Conservation (phyloP, 2,329 filamentous ascomycete species). For the Salinomyces thailandicus region DNA sequence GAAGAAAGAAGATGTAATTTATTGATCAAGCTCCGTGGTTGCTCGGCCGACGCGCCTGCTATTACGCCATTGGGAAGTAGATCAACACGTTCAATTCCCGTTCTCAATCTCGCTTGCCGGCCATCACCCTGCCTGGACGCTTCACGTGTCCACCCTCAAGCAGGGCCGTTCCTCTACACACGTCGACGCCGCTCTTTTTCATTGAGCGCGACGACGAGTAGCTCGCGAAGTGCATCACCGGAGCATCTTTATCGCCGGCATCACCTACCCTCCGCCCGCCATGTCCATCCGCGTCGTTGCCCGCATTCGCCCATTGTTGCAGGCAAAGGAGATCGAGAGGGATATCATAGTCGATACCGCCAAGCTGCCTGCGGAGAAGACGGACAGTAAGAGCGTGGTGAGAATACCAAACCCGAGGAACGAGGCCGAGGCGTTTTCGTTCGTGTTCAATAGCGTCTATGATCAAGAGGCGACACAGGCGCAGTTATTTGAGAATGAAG, state of each 20-base stretch:
- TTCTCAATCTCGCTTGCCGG: no score
- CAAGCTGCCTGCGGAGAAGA: slow-evolving; percentile 40
- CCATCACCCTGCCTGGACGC: no score
- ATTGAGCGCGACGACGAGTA: no score
- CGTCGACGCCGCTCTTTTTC: no score
- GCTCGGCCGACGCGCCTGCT: no score
- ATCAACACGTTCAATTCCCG: no score
- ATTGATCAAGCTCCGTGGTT: no score
- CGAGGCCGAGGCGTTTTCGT: slow-evolving; percentile 79
- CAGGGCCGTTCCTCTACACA: no score
- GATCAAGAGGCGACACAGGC: slow-evolving; percentile 71
- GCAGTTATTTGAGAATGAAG: slow-evolving; percentile 78
- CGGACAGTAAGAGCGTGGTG: slow-evolving; percentile 47
- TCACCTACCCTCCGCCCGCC: background rate
- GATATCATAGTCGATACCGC: slow-evolving; percentile 73
- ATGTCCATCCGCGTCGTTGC: slow-evolving; percentile 74
- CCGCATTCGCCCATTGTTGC: slow-evolving; percentile 76
- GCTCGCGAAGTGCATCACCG: no score
- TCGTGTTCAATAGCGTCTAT: slow-evolving; percentile 91
- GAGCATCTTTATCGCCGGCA: background rate
- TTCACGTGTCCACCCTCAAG: no score
- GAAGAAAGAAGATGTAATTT: no score
- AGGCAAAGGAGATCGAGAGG: slow-evolving; percentile 67
- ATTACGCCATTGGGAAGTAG: no score
- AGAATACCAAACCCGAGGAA: slow-evolving; percentile 93